Evolutionary conservation across 805 yeast species (phyloP), one percentile per base, ranked within the genome.

Genomic region (Starmerella stellata): DNA sequence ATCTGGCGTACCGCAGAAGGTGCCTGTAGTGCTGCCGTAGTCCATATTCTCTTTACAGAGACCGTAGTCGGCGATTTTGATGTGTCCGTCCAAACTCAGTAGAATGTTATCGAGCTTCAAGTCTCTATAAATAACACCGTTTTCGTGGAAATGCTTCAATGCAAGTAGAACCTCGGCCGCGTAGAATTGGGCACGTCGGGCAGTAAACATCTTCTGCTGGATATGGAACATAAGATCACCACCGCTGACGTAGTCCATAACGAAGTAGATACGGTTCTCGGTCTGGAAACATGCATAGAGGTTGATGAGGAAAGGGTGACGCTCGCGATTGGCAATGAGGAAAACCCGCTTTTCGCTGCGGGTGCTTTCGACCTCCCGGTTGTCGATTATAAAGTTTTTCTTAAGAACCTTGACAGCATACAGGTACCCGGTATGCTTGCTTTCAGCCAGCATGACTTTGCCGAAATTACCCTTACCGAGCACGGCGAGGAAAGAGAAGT

Each of bases 201-300:
- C 77, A 2, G 94, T 75, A 53, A 90, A 78, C 52, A 87, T 70
- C 43, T 79, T 78, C 53, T 82, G 81, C 60, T 90, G 98, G 52
- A 90, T 92, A 57, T 90, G 99, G 93, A 95, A 85, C 98, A 90
- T 90, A 53, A 90, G 69, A 62, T 90, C 99, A 58, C 99, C 99
- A 42, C 98, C 99, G 17, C 92, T 75, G 37, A 90, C 77, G 55
- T 83, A 90, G 58, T 90, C 96, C 99, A 90, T 90, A 14, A 93
- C 98, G 62, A 90, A 90, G 58, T 90, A 90, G 31, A 90, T 79
- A 55, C 98, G 73, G 55, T 92, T 90, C 49, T 90, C 98, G 0
- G 98, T 90, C 61, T 90, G 99, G 69, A 90, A 90, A 52, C 95
- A 85, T 54, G 95, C 90, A 56, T 76, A 87, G 45, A 90, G 64